Evolutionary conservation across 2,329 filamentous ascomycete genomes (phyloP).

Genomic region (Zymoseptoria passerinii): DNA sequence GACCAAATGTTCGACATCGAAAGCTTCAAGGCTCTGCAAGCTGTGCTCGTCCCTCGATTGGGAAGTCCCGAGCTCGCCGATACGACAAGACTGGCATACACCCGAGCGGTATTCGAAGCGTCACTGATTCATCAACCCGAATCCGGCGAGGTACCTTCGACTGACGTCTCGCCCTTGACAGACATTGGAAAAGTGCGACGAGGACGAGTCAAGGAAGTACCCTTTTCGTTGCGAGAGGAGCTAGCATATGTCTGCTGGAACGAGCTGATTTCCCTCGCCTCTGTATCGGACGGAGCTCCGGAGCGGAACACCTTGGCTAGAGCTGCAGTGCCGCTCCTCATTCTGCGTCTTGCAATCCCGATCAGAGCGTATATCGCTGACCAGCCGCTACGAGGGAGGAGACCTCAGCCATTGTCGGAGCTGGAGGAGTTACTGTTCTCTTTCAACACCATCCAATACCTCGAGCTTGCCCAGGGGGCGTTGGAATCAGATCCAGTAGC

Average conservation of each 20-base stretch:
- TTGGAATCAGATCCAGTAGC: constrained; percentile 13
- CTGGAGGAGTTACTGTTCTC: constrained; percentile 69
- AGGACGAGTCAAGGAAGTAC: constrained; percentile 63
- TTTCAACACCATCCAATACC: constrained; percentile 54
- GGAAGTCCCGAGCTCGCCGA: constrained; percentile 60
- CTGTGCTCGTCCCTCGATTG: constrained; percentile 65
- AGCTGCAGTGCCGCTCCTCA: constrained; percentile 69
- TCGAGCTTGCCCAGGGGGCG: constrained; percentile 57
- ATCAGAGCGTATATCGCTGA: constrained; percentile 83
- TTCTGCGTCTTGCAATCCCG: constrained; percentile 70
- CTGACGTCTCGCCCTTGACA: constrained; percentile 47
- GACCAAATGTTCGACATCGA: constrained; percentile 78
- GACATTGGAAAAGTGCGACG: constrained; percentile 56
- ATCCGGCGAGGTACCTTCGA: constrained; percentile 48
- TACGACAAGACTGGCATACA: constrained; percentile 58
- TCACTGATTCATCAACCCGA: constrained; percentile 67
- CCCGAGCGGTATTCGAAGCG: constrained; percentile 67
- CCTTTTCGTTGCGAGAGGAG: constrained; percentile 55
- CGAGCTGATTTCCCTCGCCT: constrained; percentile 51
- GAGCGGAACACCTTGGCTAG: constrained; percentile 58
- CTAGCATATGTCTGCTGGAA: constrained; percentile 77
- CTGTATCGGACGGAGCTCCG: constrained; percentile 18
- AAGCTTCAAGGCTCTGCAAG: constrained; percentile 60
- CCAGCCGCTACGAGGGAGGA: constrained; percentile 77
- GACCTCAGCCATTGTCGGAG: constrained; percentile 79